A percentile compares a stretch with the other conserved stretches of the same genome.
Conservation (phyloP, 495 filamentous ascomycete genomes). For the Aspergillus conjunctus region DNA sequence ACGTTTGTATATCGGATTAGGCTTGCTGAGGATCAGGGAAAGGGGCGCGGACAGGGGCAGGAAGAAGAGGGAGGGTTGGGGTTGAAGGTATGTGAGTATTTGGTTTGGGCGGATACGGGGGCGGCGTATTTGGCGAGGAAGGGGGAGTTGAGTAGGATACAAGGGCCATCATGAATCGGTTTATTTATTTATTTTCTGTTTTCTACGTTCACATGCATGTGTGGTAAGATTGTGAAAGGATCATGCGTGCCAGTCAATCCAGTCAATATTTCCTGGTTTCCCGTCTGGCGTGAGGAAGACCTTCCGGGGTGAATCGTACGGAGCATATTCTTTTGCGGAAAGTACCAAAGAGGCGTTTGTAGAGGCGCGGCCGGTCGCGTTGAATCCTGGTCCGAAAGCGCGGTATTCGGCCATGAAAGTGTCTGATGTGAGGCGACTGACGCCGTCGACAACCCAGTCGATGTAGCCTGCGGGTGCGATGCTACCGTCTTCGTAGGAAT, state of each 20-base stretch:
- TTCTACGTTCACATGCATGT: not conserved
- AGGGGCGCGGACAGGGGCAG: constrained; percentile 14
- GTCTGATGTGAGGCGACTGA: constrained; percentile 40
- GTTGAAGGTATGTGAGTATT: constrained; percentile 52
- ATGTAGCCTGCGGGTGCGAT: constrained; percentile 57
- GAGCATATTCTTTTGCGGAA: constrained; percentile 36
- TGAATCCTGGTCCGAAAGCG: constrained; percentile 57
- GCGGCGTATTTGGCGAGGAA: constrained; percentile 60
- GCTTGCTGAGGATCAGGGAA: constrained; percentile 45
- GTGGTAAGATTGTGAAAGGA: too few relatives aligned
- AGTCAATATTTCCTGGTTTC: constrained; percentile 49
- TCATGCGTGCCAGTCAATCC: constrained; percentile 51
- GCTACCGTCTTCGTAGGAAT: constrained; percentile 53
- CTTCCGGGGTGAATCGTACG: constrained; percentile 50
- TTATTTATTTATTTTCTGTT: not conserved
- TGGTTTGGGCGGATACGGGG: constrained; percentile 67
- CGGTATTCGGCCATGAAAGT: constrained; percentile 60
- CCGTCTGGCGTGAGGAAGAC: constrained; percentile 57
- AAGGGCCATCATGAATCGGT: not conserved
- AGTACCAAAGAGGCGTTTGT: constrained; percentile 49
- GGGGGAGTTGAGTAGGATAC: constrained; percentile 39
- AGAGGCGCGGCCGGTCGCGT: constrained; percentile 45
- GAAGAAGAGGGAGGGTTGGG: constrained; percentile 25
- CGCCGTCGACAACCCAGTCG: constrained; percentile 48
- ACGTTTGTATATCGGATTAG: constrained; percentile 57